phyloP scores from a whole-genome alignment of 148 eudicot genomes.

The Mesembryanthemum crystallinum region DNA sequence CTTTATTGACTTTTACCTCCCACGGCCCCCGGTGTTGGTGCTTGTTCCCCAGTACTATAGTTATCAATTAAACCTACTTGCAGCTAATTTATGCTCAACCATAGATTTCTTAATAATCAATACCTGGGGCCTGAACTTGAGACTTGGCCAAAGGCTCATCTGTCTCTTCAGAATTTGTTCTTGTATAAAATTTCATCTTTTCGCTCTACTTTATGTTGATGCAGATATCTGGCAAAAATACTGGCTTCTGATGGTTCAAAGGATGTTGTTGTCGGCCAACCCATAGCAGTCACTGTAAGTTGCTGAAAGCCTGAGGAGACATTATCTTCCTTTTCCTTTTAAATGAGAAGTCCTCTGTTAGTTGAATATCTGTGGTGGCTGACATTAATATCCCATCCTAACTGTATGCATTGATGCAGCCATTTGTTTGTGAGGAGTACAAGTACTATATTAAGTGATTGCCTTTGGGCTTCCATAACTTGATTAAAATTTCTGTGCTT shows the following conservation, averaged over 20 bases:
- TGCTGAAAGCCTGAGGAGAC: constrained; percentile 13
- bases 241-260: constrained; percentile 86
- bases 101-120: no score
- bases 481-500: constrained; percentile 18
- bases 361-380: neutral
- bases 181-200: neutral
- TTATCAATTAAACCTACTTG: no score
- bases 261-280: constrained; percentile 81
- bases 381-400: neutral
- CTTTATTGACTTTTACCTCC: no score
- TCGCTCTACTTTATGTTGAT: constrained; percentile 13
- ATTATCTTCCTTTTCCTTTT: neutral
- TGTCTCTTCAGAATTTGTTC: no score
- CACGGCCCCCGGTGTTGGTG: no score
- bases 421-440: neutral
- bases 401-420: neutral
- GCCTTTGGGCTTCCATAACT: neutral
- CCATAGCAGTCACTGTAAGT: constrained; percentile 87
- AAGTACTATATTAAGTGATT: neutral
- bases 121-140: no score
- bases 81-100: no score
- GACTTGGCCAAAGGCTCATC: no score
- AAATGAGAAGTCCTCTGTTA: neutral
- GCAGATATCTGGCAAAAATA: constrained; percentile 82
- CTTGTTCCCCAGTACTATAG: no score